Evolutionary conservation across 805 yeast genomes (phyloP), one percentile per base, ranked within the genome.

Genomic region (Komagataella phaffii): DNA sequence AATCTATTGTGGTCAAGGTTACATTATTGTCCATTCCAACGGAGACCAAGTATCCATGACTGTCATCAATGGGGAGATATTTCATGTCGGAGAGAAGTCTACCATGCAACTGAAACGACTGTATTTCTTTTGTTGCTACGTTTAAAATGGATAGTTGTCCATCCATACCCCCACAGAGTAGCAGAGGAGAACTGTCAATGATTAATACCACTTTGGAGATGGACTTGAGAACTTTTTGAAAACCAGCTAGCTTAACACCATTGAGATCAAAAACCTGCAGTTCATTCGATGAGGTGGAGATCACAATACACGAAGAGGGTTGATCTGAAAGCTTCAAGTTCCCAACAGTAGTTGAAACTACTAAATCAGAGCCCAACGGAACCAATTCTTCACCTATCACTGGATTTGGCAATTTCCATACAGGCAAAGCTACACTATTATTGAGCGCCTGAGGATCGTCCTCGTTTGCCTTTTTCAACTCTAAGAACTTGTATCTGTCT

Each of bases 1-100:
- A 56, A 6, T 57, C 53, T 3, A 74, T 49, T 51, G 60, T 57
- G 51, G 73, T 64, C 44, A 74, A 60, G 49, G 66, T 70, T 2
- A 81, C 51, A 19, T 59, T 60, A 50, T 69, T 64, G 62, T 84
- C 90, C 75, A 83, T 75, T 3, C 89, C 88, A 54, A 79, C 66
- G 1, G 85, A 74, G 8, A 75, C 68, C 18, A 83, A 56, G 55
- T 69, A 73, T 17, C 68, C 67, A 3, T 59, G 51, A 1, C 48
- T 40, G 1, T 50, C 40, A 36, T 48, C 54, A 3, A 55, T 46
- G 4, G 53, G 44, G 3, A 58, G 46, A 30, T 58, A 59, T 12
- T 57, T 55, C 50, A 60, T 47, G 4, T 57, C 54, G 0, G 67
- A 60, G 6, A 67, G 57, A 17, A 68, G 50, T 36, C 70, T 55